These are phyloP conservation scores for Mucor circinelloides DNA, from an alignment of 371 early-diverging fungal species.

Conservation along the genomic window DNA sequence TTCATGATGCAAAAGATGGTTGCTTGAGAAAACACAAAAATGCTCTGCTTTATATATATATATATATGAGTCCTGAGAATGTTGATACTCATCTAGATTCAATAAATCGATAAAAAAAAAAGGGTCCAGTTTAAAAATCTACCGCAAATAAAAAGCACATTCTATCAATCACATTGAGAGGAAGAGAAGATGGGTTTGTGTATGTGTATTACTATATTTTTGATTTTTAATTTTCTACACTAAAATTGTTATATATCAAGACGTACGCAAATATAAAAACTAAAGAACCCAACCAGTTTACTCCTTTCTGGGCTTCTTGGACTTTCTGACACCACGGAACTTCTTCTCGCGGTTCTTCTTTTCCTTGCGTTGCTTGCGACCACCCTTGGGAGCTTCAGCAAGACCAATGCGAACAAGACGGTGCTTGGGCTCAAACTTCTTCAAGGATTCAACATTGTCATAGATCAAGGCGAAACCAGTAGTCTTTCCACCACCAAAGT, in stretches of 20 bases:
- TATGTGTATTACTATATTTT: background rate
- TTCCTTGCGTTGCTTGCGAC: slow-evolving; percentile 99
- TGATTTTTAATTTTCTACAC: background rate
- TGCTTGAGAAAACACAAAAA: background rate
- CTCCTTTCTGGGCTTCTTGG: slow-evolving; percentile 60
- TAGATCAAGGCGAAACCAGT: slow-evolving; percentile 98
- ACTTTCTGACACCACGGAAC: slow-evolving; percentile 96
- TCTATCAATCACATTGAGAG: background rate
- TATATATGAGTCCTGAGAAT: background rate
- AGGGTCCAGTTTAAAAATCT: slow-evolving; percentile 6
- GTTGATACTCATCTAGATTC: background rate
- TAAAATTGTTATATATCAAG: background rate
- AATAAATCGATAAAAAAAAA: background rate
- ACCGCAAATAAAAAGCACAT: background rate
- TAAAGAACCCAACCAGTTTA: slow-evolving; percentile 4
- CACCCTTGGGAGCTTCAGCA: slow-evolving; percentile 74
- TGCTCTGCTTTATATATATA: background rate
- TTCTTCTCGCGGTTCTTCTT: slow-evolving; percentile 99
- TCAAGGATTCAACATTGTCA: slow-evolving; percentile 92
- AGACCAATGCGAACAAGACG: slow-evolving; percentile 88
- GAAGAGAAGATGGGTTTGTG: background rate
- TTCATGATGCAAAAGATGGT: background rate
- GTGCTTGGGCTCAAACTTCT: slow-evolving; percentile 99
- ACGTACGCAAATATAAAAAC: slow-evolving; percentile 7
- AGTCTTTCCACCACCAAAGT: slow-evolving; percentile 97